Evolutionary conservation across 2,329 filamentous ascomycete species (phyloP), one percentile per base, ranked within the genome.

Genomic region (Microdochium trichocladiopsis): DNA sequence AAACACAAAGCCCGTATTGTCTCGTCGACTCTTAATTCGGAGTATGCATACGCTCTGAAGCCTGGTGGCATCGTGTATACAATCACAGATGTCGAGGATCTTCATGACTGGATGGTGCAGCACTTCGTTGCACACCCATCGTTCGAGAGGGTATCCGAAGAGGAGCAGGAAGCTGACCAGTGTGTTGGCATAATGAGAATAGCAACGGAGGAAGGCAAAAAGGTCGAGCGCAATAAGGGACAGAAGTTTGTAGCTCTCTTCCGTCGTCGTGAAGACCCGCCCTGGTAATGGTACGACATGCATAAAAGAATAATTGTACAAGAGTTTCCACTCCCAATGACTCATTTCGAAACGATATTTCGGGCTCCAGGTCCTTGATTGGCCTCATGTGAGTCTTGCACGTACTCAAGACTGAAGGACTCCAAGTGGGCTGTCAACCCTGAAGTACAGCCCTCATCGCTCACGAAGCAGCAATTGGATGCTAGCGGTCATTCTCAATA

Each of bases 1-100:
- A 99, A 99, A 71, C 94, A 97, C 75, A 99, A 99, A 72, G 92
- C 92, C 37, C 80, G 94, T 37, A 99, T 99, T 61, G 90, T 99
- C 2, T 94, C 89, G 22, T 80, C 87, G 45, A 91, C 90, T 14
- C 75, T 99, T 51, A 92, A 90, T 63, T 89, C 91, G 0, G 94
- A 99, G 70, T 99, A 99, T 65, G 94, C 94, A 0, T 97, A 88
- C 66, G 89, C 88, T 10, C 65, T 97, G 56, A 78, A 79, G 41
- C 91, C 92, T 0, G 91, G 91, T 0, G 95, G 94, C 2, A 80
- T 93, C 49, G 78, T 96, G 43, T 99, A 97, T 67, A 97, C 93
- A 1, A 97, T 99, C 62, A 99, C 94, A 1, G 94, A 99, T 71
- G 94, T 99, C 43, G 87, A 95, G 71, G 91, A 96, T 64, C 74